Percentiles rank a stretch among this genome's conserved stretches.
phyloP scores from a whole-genome alignment of 495 filamentous ascomycete genomes.

The Annulohypoxylon bovei region DNA sequence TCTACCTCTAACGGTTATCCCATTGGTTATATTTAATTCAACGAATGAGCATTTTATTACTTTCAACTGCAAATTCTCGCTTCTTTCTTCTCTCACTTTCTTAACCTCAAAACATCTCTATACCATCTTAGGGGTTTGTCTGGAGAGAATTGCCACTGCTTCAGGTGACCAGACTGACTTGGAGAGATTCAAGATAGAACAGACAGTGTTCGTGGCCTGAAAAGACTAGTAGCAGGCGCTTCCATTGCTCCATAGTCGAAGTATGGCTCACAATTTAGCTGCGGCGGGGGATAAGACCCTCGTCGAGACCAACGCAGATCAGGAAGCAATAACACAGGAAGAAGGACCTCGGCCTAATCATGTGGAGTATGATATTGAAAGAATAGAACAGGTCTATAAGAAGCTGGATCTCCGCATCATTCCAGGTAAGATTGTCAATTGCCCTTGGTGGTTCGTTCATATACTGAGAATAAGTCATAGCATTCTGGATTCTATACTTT shows the following conservation, averaged over 20 bases:
- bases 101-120: not conserved
- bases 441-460: not conserved
- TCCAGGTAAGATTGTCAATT: conserved; percentile 60
- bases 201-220: conserved; percentile 33
- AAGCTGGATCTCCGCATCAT: conserved; percentile 88
- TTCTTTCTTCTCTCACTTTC: conserved; percentile 13
- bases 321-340: conserved; percentile 29
- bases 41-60: conserved; percentile 10
- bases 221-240: conserved; percentile 59
- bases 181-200: not conserved
- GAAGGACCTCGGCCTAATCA: conserved; percentile 28
- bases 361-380: conserved; percentile 61
- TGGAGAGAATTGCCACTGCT: not conserved
- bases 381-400: conserved; percentile 72
- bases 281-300: conserved; percentile 45
- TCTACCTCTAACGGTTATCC: not conserved
- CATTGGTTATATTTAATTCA: conserved; percentile 27
- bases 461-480: conserved; percentile 47
- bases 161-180: not conserved
- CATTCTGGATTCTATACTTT: conserved; percentile 95
- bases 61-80: conserved; percentile 1
- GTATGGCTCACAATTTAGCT: conserved; percentile 53
- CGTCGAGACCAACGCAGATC: conserved; percentile 24
- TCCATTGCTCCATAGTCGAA: conserved; percentile 63
- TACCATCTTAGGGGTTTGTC: not conserved